Percentiles rank a stretch among this genome's conserved stretches.
Evolutionary conservation across 441 rosid species (phyloP).

Genomic region (Syzygium malaccense): DNA sequence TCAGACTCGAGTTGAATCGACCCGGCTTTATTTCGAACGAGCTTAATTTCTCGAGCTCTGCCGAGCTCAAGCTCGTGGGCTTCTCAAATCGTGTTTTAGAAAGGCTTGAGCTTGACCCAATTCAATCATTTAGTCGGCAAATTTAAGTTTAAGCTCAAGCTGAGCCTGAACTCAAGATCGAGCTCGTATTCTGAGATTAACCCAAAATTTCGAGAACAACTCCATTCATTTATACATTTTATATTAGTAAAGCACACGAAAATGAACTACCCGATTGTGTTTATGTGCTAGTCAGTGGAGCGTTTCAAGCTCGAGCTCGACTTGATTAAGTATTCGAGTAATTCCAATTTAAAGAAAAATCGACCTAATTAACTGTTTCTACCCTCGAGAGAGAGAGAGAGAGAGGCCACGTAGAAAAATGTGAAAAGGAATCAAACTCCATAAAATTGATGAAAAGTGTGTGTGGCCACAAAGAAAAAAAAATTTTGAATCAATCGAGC

Average conservation of each 20-base stretch:
- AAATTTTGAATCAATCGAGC: neutral
- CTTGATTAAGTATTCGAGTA: neutral
- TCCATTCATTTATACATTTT: neutral
- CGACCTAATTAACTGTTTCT: neutral
- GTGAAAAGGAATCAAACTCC: neutral
- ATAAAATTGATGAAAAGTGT: neutral
- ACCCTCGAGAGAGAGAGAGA: neutral
- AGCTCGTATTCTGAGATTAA: neutral
- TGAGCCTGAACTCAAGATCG: neutral
- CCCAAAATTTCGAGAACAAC: neutral
- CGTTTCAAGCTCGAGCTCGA: neutral
- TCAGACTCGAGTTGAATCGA: neutral
- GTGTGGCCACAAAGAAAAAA: neutral
- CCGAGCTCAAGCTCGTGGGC: neutral
- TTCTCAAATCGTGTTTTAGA: neutral
- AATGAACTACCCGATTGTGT: neutral
- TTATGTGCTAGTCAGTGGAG: fast-evolving
- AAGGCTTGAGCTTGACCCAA: neutral
- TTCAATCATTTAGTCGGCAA: neutral
- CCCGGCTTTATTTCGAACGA: fast-evolving
- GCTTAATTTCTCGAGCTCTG: neutral
- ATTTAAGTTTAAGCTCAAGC: neutral
- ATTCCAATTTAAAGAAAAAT: neutral
- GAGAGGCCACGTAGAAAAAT: neutral
- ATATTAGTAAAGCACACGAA: neutral